Evolutionary conservation across 495 filamentous ascomycete species (phyloP).

Genomic region (Massariosphaeria phaeospora): DNA sequence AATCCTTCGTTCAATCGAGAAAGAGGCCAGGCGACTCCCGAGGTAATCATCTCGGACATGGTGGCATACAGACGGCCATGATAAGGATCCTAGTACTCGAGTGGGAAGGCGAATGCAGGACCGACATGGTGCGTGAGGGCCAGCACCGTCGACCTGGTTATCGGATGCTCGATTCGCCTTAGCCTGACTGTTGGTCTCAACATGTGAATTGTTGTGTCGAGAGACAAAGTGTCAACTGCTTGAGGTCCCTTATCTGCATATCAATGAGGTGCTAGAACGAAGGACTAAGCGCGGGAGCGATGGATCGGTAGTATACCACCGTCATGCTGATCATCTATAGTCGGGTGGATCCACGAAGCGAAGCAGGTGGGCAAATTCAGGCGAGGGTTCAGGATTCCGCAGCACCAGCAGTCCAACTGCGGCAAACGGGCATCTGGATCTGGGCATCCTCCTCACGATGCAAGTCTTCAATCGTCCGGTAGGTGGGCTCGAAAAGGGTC

Average conservation of each 20-base stretch:
- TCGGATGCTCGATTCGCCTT: slow-evolving; percentile 11
- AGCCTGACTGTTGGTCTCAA: neutral
- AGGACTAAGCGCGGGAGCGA: no score
- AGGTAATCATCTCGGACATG: no score
- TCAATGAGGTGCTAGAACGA: no score
- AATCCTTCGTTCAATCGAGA: no score
- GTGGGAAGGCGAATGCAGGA: no score
- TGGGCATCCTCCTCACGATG: neutral
- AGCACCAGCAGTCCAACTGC: neutral
- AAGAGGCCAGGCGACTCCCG: no score
- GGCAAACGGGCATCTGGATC: neutral
- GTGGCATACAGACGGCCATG: no score
- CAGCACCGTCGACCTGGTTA: slow-evolving; percentile 29
- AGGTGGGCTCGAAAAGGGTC: neutral
- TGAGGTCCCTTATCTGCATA: neutral
- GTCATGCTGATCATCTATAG: no score
- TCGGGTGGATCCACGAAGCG: neutral
- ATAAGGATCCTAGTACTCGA: no score
- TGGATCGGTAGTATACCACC: no score
- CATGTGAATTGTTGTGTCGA: neutral
- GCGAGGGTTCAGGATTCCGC: neutral
- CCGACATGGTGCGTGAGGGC: no score
- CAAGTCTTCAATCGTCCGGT: neutral
- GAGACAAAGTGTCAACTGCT: no score
- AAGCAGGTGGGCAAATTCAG: neutral